phyloP scores from a whole-genome alignment of 768 basidiomycete genomes.

The Pleurotus pulmonarius region DNA sequence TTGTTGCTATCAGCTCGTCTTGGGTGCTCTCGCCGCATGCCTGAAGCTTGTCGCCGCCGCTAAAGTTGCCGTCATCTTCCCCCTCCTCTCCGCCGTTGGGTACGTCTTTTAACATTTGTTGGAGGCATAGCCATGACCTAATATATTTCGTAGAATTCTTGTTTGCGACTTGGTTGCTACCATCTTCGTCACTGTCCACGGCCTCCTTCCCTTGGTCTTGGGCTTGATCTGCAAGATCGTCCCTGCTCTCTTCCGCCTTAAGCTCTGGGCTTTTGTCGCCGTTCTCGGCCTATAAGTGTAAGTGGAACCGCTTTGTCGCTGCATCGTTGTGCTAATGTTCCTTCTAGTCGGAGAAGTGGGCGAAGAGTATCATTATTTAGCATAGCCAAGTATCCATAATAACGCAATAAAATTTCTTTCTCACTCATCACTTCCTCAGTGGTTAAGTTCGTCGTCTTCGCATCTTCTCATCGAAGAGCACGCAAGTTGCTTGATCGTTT shows the following conservation, averaged over 20 bases:
- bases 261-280: conserved; percentile 7
- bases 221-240: conserved; percentile 7
- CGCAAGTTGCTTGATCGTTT: no score
- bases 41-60: conserved; percentile 7
- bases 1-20: conserved; percentile 20
- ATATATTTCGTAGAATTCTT: conserved; percentile 3
- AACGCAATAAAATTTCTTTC: no score
- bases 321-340: no score
- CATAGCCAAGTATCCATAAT: no score
- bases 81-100: conserved; percentile 16
- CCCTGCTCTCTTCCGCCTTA: not conserved
- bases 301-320: no score
- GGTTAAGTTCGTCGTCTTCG: no score
- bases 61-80: conserved; percentile 9
- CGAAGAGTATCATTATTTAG: not conserved
- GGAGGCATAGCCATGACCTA: no score
- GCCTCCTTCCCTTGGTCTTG: conserved; percentile 8
- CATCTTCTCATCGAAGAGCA: no score
- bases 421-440: no score
- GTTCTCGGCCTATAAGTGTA: conserved; percentile 7
- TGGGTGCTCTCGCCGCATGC: conserved; percentile 13
- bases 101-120: conserved; percentile 9
- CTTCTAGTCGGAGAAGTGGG: not conserved
- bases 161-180: conserved; percentile 4
- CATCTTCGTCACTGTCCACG: conserved; percentile 5